Conservation (phyloP, 768 basidiomycete species). For the Trametes punicea region DNA sequence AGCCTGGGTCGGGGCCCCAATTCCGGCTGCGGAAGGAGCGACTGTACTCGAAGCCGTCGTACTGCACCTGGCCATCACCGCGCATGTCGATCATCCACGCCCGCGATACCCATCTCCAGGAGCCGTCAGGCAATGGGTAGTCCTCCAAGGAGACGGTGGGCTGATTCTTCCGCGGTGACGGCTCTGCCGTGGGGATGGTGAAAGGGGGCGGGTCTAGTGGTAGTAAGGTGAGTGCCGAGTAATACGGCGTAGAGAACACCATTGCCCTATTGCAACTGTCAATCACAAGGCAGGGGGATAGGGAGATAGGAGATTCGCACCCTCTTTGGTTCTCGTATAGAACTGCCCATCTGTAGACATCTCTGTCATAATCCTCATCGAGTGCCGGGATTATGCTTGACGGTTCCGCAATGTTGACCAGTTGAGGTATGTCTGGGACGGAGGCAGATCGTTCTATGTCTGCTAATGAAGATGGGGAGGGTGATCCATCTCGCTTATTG, state of each 20-base stretch:
- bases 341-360: slow-evolving; percentile 72
- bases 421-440: background rate
- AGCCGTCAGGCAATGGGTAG: slow-evolving; percentile 76
- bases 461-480: background rate
- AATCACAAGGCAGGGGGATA: background rate
- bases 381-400: background rate
- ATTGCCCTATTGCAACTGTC: slow-evolving; percentile 42
- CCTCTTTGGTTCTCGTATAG: slow-evolving; percentile 84
- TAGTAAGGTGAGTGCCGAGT: slow-evolving; percentile 66
- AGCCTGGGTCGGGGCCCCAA: slow-evolving; percentile 65
- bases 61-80: slow-evolving; percentile 70
- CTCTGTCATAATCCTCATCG: slow-evolving; percentile 33
- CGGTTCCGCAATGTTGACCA: background rate
- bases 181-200: slow-evolving; percentile 48
- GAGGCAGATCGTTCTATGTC: background rate
- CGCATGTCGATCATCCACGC: slow-evolving; percentile 91
- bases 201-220: slow-evolving; percentile 73
- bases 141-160: slow-evolving; percentile 54
- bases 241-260: slow-evolving; percentile 68
- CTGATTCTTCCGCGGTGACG: slow-evolving; percentile 38
- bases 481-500: background rate
- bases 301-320: slow-evolving; percentile 36
- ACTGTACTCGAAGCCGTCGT: slow-evolving; percentile 86
- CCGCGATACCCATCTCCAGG: slow-evolving; percentile 78
- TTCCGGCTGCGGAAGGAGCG: slow-evolving; percentile 64